Base-by-base conservation (phyloP, 495 filamentous ascomycete genomes). In the Xylaria nigripes region DNA sequence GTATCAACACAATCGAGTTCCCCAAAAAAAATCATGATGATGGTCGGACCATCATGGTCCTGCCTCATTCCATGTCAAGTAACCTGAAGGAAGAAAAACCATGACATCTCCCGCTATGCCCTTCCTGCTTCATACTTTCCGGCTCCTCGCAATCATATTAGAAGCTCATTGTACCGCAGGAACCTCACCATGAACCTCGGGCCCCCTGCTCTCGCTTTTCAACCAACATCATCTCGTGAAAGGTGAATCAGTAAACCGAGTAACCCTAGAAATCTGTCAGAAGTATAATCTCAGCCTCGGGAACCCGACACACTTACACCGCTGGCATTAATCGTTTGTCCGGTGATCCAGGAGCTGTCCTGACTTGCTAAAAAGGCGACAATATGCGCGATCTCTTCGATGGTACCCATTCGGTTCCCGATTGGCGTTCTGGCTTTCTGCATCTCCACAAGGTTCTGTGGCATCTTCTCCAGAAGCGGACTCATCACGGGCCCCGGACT, bases 401-500 rank as follows among this genome's bases (percentile, higher is more conserved):
- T 72, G 47, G 69, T 74, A 0, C 81, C 84, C 47, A 86, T 61
- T 32, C 78, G 69, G 7, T 74, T 73, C 56, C 73, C 80, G 30
- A 76, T 64, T 3, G 74, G 68, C 15, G 74, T 75, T 22, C 80
- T 70, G 22, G 57, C 61, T 55, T 77, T 79, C 43, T 86, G 60
- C 25, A 77, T 25, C 15, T 79, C 66, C 53, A 85, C 79, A 8
- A 74, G 70, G 54, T 85, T 82, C 18, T 77, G 54, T 0, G 64
- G 65, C 21, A 69, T 79, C 22, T 75, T 72, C 10, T 77, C 68
- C 54, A 86, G 81, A 50, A 86, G 66, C 16, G 83, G 82, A 5
- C 81, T 86, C 15, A 65, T 75, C 0, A 81, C 84, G 3, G 83
- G 82, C 0, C 83, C 85, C 0, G 83, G 84, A 0, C 81, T 74